Percentiles rank a stretch among this genome's conserved stretches.
Evolutionary conservation across 225 moss, liverwort and hornwort genomes (phyloP).

Genomic region (Polytrichum formosum): DNA sequence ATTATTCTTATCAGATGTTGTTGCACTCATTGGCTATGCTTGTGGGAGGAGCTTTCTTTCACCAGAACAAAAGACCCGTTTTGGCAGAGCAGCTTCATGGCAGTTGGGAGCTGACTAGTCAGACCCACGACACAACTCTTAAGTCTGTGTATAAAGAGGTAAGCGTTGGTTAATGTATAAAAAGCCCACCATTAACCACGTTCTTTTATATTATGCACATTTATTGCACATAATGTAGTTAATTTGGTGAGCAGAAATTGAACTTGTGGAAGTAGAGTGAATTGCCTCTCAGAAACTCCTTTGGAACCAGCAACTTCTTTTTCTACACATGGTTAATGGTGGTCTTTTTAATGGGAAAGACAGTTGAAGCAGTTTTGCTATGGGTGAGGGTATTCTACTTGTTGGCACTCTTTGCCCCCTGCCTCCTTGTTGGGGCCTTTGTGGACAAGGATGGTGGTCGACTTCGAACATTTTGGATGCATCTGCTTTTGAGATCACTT

Average conservation of each 20-base stretch:
- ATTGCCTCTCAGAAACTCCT: too few relatives aligned
- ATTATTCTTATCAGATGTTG: slow-evolving; percentile 29
- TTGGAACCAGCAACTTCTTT: background rate
- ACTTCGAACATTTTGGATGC: slow-evolving; percentile 65
- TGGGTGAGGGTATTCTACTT: slow-evolving; percentile 70
- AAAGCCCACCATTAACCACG: too few relatives aligned
- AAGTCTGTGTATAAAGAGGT: slow-evolving; percentile 47
- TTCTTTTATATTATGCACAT: background rate
- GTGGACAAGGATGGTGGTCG: slow-evolving; percentile 38
- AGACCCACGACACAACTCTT: slow-evolving; percentile 32
- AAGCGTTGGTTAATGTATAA: background rate
- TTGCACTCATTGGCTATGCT: slow-evolving; percentile 44
- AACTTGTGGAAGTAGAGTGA: too few relatives aligned
- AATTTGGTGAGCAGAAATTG: too few relatives aligned
- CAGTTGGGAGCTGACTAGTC: slow-evolving; percentile 61
- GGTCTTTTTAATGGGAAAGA: slow-evolving; percentile 84
- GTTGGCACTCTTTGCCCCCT: slow-evolving; percentile 67
- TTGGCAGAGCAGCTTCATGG: slow-evolving; percentile 60
- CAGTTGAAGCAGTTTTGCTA: slow-evolving; percentile 78
- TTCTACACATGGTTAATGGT: slow-evolving; percentile 19
- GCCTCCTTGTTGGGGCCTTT: slow-evolving; percentile 58
- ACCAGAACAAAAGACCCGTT: slow-evolving; percentile 13
- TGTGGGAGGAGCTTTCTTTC: slow-evolving; percentile 27
- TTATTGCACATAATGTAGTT: too few relatives aligned
- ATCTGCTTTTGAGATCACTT: slow-evolving; percentile 59